Evolutionary conservation across 108 stramenopile species (phyloP).

Genomic region (Cyclotella sp.): DNA sequence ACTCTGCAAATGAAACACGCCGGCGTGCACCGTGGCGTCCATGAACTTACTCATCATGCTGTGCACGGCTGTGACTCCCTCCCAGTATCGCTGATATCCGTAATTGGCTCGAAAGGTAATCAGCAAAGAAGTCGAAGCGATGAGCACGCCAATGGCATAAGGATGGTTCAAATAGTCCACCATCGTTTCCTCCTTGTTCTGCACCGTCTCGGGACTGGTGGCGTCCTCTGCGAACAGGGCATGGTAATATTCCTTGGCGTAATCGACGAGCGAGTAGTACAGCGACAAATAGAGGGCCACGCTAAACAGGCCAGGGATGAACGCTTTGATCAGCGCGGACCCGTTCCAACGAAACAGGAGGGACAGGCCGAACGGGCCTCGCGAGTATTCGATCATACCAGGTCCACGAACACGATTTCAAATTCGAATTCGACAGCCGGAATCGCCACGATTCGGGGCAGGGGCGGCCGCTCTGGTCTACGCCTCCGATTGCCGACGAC

Average conservation of each 20-base stretch:
- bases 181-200: not conserved
- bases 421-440: too few species aligned
- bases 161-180: slow-evolving; percentile 58
- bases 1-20: slow-evolving; percentile 70
- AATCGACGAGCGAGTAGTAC: slow-evolving; percentile 15
- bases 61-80: slow-evolving; percentile 58
- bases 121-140: slow-evolving; percentile 59
- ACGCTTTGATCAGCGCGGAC: slow-evolving; percentile 60
- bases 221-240: not conserved
- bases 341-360: slow-evolving; percentile 71
- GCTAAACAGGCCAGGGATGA: slow-evolving; percentile 58
- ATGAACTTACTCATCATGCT: slow-evolving; percentile 78
- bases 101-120: slow-evolving; percentile 76
- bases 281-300: slow-evolving; percentile 57
- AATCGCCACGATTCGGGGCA: too few species aligned
- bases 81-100: slow-evolving; percentile 78
- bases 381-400: slow-evolving; percentile 76
- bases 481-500: too few species aligned
- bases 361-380: slow-evolving; percentile 62
- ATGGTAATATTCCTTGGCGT: not conserved
- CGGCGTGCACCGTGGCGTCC: slow-evolving; percentile 65
- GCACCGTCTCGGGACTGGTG: not conserved
- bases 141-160: slow-evolving; percentile 75
- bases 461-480: too few species aligned
- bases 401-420: too few species aligned